phyloP scores from a whole-genome alignment of 1,284 basidiomycete species.

The Meira nashicola region DNA sequence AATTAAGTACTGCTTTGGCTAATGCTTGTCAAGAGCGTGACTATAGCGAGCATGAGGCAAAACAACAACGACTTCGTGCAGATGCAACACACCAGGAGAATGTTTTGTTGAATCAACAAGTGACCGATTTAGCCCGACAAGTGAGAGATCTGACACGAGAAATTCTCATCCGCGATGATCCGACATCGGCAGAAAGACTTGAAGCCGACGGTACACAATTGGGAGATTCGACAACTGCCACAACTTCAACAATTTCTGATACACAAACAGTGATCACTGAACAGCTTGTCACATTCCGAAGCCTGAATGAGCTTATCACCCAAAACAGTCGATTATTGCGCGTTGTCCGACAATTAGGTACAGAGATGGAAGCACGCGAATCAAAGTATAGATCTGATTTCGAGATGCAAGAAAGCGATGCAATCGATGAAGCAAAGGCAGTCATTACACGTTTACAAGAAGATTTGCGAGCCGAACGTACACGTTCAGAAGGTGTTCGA shows the following conservation, averaged over 20 bases:
- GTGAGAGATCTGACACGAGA: constrained; percentile 74
- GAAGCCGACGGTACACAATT: constrained; percentile 59
- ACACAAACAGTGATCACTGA: constrained; percentile 70
- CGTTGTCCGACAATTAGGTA: constrained; percentile 65
- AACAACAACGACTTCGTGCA: constrained; percentile 64
- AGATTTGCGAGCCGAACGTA: constrained; percentile 68
- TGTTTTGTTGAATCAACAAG: constrained; percentile 62
- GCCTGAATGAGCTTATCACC: constrained; percentile 72
- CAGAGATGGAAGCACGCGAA: constrained; percentile 53
- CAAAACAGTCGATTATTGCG: constrained; percentile 85
- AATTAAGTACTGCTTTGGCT: constrained; percentile 26
- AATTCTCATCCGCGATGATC: constrained; percentile 73
- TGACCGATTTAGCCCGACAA: constrained; percentile 81
- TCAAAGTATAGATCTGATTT: constrained; percentile 29
- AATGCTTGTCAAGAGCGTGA: constrained; percentile 33
- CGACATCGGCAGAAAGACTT: constrained; percentile 68
- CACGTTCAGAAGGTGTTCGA: constrained; percentile 69
- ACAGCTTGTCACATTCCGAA: constrained; percentile 80
- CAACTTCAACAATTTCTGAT: constrained; percentile 20
- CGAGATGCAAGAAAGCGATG: constrained; percentile 66
- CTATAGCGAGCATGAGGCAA: constrained; percentile 47
- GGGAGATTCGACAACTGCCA: constrained; percentile 21
- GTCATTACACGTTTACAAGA: constrained; percentile 73
- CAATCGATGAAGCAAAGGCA: constrained; percentile 78
- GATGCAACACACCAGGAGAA: constrained; percentile 61